Base-by-base conservation (phyloP, 345 rosid species). In the Eucalyptus cloeziana region DNA sequence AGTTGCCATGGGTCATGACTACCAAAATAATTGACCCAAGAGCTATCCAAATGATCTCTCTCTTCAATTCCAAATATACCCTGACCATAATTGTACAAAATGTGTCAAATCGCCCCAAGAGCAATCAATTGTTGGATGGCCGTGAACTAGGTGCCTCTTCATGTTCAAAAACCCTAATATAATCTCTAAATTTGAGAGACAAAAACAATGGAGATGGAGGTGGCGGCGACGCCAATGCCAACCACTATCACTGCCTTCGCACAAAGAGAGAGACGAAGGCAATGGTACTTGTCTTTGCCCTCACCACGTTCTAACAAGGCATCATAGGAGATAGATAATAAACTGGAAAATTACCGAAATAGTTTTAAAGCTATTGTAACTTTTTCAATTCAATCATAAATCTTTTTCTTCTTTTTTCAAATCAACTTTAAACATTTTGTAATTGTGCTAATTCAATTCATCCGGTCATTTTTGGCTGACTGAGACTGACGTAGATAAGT, bases 401-500 rank as follows among this genome's bases (percentile, higher is more conserved):
- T 0, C 6, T 43, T 43, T 1, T 40, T 43, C 44, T 43, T 15
- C 3, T 51, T 17, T 52, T 52, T 1, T 21, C 25, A 52, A 52
- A 21, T 52, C 25, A 52, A 52, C 10, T 2, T 52, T 52, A 52
- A 52, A 52, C 0, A 1, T 52, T 52, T 52, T 52, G 0, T 52
- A 52, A 52, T 19, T 52, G 1, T 7, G 5, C 0, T 0, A 52
- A 52, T 19, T 52, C 5, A 2, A 2, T 52, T 10, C 4, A 52
- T 52, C 0, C 0, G 0, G 3, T 0, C 10, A 52, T 52, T 19
- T 52, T 52, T 52, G 58, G 25, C 2, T 8, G 0, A 52, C 0
- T 1, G 2, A 52, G 25, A 21, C 10, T 1, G 0, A 17, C 25
- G 10, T 52, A 0, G 0, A 52, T 52, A 52, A 52, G 5, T 19